Conservation (phyloP, 768 basidiomycete genomes). For the Suillus americanus region DNA sequence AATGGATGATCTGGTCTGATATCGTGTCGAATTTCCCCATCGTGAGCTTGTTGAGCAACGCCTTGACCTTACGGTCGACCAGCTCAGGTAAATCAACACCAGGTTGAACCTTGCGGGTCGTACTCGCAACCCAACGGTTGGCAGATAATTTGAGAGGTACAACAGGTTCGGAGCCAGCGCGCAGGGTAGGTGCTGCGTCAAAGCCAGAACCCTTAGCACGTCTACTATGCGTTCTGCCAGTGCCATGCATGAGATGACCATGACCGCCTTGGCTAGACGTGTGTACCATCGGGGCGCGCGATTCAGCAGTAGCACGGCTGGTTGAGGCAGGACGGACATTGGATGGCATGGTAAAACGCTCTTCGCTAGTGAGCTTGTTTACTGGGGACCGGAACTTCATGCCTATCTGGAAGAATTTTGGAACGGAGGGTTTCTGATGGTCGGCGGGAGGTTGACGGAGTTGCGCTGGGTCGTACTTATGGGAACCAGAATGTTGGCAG, state of each 20-base stretch:
- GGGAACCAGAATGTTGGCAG: background rate
- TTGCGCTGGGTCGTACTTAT: background rate
- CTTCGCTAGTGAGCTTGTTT: constrained; percentile 65
- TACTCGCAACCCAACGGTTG: constrained; percentile 73
- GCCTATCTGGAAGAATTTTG: constrained; percentile 57
- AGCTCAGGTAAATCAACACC: constrained; percentile 76
- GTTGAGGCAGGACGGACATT: constrained; percentile 52
- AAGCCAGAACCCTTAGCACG: constrained; percentile 56
- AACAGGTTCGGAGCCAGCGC: constrained; percentile 44
- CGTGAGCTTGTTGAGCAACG: constrained; percentile 90
- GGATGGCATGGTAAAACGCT: constrained; percentile 50
- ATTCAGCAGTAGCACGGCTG: constrained; percentile 53
- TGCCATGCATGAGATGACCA: constrained; percentile 42
- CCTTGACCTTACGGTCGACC: constrained; percentile 91
- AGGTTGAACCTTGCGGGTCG: constrained; percentile 41
- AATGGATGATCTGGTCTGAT: constrained; percentile 90
- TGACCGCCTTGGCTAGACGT: constrained; percentile 53
- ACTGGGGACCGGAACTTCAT: constrained; percentile 57
- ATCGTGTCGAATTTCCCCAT: constrained; percentile 97
- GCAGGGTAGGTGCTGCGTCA: too few relatives aligned
- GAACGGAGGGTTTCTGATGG: background rate
- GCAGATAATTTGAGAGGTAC: constrained; percentile 68
- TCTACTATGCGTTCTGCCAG: constrained; percentile 71
- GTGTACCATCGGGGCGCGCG: constrained; percentile 48
- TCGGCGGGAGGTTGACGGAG: background rate